Evolutionary conservation across 2,329 filamentous ascomycete genomes (phyloP).

Genomic region (Xylariomycetidae sp.): DNA sequence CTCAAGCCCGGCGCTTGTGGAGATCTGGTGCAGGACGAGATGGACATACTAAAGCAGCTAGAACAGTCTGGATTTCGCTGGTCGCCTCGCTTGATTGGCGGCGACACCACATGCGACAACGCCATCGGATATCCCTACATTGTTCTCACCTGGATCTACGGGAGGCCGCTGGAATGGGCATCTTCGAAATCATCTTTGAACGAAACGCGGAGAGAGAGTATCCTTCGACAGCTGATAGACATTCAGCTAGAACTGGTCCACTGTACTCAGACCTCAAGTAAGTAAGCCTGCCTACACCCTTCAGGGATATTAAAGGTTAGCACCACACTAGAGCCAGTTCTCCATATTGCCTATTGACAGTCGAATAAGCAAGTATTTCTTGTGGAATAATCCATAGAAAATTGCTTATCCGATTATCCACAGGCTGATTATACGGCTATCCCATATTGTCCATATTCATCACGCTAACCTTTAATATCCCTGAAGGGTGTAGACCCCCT

Average conservation of each 20-base stretch:
- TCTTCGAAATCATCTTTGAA: background rate
- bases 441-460: background rate
- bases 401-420: no score
- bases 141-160: background rate
- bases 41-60: background rate
- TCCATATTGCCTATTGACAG: no score
- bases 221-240: background rate
- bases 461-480: background rate
- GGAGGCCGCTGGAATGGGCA: background rate
- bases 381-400: no score
- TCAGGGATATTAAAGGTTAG: no score
- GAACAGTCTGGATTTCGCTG: background rate
- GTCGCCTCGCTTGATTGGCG: background rate
- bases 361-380: no score
- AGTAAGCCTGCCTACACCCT: no score
- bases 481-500: no score
- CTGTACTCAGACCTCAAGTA: background rate
- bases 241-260: background rate
- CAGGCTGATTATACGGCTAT: background rate
- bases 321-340: no score
- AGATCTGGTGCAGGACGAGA: background rate
- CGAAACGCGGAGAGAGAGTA: background rate
- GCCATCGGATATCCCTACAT: background rate
- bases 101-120: background rate
- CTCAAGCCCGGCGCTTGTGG: background rate